Percentiles rank a stretch among this genome's conserved stretches.
These are phyloP conservation scores for Parascedosporium putredinis DNA, from an alignment of 2,329 filamentous ascomycete genomes.

Conservation along the genomic window DNA sequence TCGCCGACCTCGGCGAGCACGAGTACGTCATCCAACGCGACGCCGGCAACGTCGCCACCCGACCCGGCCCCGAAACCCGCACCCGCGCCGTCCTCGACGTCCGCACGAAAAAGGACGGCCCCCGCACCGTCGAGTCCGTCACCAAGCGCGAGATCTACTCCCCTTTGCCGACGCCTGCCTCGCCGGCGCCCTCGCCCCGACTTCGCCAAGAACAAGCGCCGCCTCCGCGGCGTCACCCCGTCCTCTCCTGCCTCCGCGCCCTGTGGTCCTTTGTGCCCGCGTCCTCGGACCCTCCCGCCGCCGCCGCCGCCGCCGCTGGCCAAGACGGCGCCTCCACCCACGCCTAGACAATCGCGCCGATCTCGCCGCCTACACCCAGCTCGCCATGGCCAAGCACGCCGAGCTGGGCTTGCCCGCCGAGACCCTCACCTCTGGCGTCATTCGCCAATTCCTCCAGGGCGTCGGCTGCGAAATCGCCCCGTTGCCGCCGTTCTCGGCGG, in stretches of 20 bases:
- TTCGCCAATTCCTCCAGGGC: conserved; percentile 80
- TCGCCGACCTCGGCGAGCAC: conserved; percentile 84
- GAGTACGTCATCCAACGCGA: conserved; percentile 82
- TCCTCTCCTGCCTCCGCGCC: conserved; percentile 77
- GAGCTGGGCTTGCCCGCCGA: conserved; percentile 60
- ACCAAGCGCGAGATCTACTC: conserved; percentile 88
- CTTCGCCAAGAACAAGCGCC: conserved; percentile 55
- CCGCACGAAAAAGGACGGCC: conserved; percentile 56
- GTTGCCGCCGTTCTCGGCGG: conserved; percentile 85
- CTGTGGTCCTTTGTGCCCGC: conserved; percentile 68
- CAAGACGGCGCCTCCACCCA: conserved; percentile 13
- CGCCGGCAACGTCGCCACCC: conserved; percentile 61
- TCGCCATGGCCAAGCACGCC: conserved; percentile 69
- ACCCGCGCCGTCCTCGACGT: conserved; percentile 68
- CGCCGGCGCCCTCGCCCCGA: conserved; percentile 64
- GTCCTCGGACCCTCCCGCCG: too few species aligned
- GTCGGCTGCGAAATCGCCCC: conserved; percentile 75
- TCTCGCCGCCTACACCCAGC: conserved; percentile 63
- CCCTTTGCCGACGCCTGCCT: conserved; percentile 71
- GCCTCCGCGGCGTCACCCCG: conserved; percentile 69
- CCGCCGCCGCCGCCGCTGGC: conserved; percentile 32
- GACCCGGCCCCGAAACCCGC: conserved; percentile 55
- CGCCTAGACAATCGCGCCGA: conserved; percentile 52
- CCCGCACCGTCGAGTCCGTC: conserved; percentile 69
- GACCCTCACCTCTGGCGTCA: conserved; percentile 58